phyloP scores from a whole-genome alignment of 345 rosid genomes.

The Salix arbutifolia region DNA sequence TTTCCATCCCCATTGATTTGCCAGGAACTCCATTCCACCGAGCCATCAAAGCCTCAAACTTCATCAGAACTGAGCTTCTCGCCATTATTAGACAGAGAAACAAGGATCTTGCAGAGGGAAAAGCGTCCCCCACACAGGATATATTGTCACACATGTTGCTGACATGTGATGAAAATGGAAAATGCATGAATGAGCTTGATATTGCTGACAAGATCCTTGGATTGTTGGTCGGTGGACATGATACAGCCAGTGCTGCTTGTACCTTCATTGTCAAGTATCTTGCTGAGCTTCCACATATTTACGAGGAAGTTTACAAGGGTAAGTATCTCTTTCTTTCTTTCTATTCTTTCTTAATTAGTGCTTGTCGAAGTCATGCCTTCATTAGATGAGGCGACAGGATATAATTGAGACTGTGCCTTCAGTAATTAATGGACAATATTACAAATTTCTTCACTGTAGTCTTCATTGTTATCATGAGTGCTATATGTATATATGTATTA shows the following conservation, averaged over 20 bases:
- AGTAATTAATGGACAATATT: not conserved
- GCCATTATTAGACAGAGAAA: not conserved
- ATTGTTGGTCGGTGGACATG: conserved; percentile 37
- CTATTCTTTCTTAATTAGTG: not conserved
- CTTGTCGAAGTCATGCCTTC: not conserved
- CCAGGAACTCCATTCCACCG: not conserved
- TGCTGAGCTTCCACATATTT: conserved; percentile 29
- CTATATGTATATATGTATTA: too few relatives aligned
- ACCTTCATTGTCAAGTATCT: conserved; percentile 38
- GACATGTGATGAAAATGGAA: conserved; percentile 24
- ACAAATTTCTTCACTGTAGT: not conserved
- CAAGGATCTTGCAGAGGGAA: conserved; percentile 6
- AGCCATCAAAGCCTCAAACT: not conserved
- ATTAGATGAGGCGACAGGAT: not conserved
- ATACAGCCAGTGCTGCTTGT: conserved; percentile 38
- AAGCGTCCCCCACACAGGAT: conserved; percentile 20
- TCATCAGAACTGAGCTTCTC: not conserved
- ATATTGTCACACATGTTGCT: conserved; percentile 34
- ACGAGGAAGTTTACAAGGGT: conserved; percentile 32
- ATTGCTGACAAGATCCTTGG: conserved; percentile 39
- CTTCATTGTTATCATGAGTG: not conserved
- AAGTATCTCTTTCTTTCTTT: not conserved
- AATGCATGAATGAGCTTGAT: conserved; percentile 33
- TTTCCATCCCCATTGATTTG: not conserved
- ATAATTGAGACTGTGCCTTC: not conserved